phyloP scores from a whole-genome alignment of 2,329 filamentous ascomycete genomes.

The Beauveria sp. region DNA sequence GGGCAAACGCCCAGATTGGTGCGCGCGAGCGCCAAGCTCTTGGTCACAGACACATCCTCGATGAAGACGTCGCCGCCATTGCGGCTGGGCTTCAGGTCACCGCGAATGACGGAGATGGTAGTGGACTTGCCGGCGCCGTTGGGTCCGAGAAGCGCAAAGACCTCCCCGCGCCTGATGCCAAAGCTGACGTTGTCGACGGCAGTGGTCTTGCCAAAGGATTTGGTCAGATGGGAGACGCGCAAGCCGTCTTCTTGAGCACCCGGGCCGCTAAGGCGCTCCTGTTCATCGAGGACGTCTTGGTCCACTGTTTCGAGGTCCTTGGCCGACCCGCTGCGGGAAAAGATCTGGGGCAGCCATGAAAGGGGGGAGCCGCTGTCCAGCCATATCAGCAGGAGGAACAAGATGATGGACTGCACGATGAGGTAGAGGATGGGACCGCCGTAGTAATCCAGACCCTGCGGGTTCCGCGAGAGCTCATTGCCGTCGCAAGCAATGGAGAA shows the following conservation, averaged over 20 bases:
- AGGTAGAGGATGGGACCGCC: constrained; percentile 82
- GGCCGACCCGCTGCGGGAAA: constrained; percentile 25
- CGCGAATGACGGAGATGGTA: constrained; percentile 80
- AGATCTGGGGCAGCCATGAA: constrained; percentile 37
- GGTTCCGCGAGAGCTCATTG: constrained; percentile 55
- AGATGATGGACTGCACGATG: constrained; percentile 60
- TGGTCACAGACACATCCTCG: constrained; percentile 68
- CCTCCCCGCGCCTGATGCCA: constrained; percentile 68
- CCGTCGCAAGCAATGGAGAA: constrained; percentile 73
- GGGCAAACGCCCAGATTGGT: constrained; percentile 84
- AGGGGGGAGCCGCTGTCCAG: constrained; percentile 68
- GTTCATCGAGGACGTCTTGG: constrained; percentile 58
- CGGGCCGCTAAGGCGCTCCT: constrained; percentile 46
- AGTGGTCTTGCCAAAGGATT: constrained; percentile 65
- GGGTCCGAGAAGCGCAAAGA: constrained; percentile 82
- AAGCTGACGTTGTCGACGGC: constrained; percentile 89
- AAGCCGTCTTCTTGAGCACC: constrained; percentile 52
- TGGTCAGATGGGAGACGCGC: constrained; percentile 71
- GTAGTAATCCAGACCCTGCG: constrained; percentile 64
- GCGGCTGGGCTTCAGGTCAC: constrained; percentile 68
- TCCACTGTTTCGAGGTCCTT: constrained; percentile 31
- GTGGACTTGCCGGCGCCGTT: constrained; percentile 91
- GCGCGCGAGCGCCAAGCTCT: constrained; percentile 63
- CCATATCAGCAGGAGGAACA: constrained; percentile 70
- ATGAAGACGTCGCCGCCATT: constrained; percentile 75